Conservation (phyloP, 208 protist species). For the Trypanosoma avium region DNA sequence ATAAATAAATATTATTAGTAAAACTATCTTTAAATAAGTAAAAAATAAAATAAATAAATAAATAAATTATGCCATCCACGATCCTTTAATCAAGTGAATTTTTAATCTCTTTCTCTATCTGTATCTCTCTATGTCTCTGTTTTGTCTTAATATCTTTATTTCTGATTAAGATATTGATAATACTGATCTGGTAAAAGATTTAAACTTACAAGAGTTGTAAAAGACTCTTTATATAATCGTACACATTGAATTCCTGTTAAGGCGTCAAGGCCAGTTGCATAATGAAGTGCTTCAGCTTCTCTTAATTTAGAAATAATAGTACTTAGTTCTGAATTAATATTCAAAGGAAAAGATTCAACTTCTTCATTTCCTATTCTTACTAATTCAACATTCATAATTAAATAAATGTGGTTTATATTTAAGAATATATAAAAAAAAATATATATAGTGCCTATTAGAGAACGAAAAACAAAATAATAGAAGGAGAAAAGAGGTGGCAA, state of each 20-base stretch:
- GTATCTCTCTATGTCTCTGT: neutral
- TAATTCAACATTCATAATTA: neutral
- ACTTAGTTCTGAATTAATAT: neutral
- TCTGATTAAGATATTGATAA: too few species aligned
- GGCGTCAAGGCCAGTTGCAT: constrained; percentile 15
- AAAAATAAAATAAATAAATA: too few species aligned
- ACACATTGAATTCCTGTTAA: constrained; percentile 19
- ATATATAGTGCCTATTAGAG: neutral
- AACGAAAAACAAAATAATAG: neutral
- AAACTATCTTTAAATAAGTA: too few species aligned
- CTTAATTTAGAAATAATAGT: constrained; percentile 10
- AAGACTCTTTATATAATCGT: constrained; percentile 11
- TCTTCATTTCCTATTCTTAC: too few species aligned
- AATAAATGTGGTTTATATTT: too few species aligned
- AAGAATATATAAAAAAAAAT: neutral
- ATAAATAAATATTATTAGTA: too few species aligned
- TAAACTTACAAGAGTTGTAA: constrained; percentile 1
- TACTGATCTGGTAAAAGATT: neutral
- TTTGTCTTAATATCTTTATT: too few species aligned
- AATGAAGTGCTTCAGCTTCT: constrained; percentile 23
- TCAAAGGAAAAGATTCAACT: neutral
- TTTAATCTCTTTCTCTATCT: too few species aligned
- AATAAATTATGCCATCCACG: too few species aligned
- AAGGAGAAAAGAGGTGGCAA: neutral
- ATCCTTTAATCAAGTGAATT: too few species aligned